These are phyloP conservation scores for Rhynchosporium graminicola DNA, from an alignment of 2,329 filamentous ascomycete species.

Conservation along the genomic window DNA sequence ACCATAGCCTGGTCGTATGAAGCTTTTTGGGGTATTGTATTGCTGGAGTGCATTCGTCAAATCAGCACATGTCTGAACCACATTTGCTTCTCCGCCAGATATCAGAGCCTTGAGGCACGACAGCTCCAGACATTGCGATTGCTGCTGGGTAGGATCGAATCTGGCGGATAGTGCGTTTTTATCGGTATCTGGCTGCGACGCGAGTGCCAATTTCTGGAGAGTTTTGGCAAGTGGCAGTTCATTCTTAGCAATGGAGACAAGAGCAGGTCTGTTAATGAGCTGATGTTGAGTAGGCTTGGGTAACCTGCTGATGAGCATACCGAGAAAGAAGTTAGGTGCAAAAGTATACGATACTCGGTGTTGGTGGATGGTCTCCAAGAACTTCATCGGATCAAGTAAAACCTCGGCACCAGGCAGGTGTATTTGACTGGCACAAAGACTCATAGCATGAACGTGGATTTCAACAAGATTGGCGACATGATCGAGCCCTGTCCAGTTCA, in stretches of 20 bases:
- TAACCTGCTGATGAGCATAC: slow-evolving; percentile 17
- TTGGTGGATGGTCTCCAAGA: slow-evolving; percentile 44
- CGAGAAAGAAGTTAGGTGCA: slow-evolving; percentile 48
- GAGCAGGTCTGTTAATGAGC: neutral
- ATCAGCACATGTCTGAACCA: slow-evolving; percentile 39
- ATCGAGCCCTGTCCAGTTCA: slow-evolving; percentile 50
- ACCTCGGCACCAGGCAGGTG: slow-evolving; percentile 48
- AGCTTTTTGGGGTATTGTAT: slow-evolving; percentile 40
- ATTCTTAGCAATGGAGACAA: neutral
- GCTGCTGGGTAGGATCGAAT: neutral
- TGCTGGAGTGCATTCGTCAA: slow-evolving; percentile 38
- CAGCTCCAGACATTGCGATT: slow-evolving; percentile 34
- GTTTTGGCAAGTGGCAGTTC: neutral
- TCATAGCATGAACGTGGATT: slow-evolving; percentile 52
- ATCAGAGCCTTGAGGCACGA: slow-evolving; percentile 39
- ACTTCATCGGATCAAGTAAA: slow-evolving; percentile 43
- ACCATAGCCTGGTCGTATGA: slow-evolving; percentile 48
- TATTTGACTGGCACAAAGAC: slow-evolving; percentile 46
- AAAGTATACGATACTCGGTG: slow-evolving; percentile 49
- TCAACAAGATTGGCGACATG: slow-evolving; percentile 55
- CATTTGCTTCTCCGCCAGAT: slow-evolving; percentile 51
- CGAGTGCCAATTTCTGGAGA: neutral
- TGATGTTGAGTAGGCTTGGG: neutral
- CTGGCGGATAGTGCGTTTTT: neutral
- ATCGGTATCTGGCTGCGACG: neutral